A percentile compares a stretch with the other conserved stretches of the same genome.
phyloP scores from a whole-genome alignment of 2,329 filamentous ascomycete species.

The Pseudogymnoascus sp. region DNA sequence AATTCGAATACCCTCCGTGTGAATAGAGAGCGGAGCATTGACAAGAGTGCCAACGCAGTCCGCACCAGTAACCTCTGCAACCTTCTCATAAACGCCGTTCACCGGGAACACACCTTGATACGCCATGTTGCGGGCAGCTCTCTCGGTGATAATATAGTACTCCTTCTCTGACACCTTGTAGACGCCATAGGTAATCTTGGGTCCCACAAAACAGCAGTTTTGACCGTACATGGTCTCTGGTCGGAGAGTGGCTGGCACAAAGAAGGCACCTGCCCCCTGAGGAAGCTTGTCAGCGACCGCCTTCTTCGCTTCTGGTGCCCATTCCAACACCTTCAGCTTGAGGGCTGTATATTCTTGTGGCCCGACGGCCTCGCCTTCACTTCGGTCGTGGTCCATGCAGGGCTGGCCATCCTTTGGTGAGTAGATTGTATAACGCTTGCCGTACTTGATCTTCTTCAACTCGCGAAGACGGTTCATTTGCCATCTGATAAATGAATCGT shows the following conservation, averaged over 20 bases:
- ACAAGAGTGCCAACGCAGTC: constrained; percentile 83
- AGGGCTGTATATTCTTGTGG: constrained; percentile 89
- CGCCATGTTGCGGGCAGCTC: constrained; percentile 88
- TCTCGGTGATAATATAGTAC: constrained; percentile 75
- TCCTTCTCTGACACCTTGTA: constrained; percentile 72
- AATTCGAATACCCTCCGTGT: constrained; percentile 76
- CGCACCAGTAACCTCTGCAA: constrained; percentile 66
- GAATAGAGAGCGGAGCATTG: constrained; percentile 77
- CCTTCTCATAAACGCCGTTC: constrained; percentile 66
- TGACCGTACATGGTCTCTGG: constrained; percentile 99
- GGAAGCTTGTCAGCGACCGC: constrained; percentile 71
- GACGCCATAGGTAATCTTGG: constrained; percentile 80
- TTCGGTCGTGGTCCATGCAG: constrained; percentile 80
- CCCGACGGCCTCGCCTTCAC: constrained; percentile 69
- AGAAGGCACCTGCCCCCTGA: constrained; percentile 69
- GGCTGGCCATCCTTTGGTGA: constrained; percentile 81
- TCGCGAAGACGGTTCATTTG: constrained; percentile 92
- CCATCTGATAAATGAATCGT: constrained; percentile 91
- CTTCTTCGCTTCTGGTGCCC: constrained; percentile 67
- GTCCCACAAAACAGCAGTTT: constrained; percentile 89
- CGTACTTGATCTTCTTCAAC: constrained; percentile 86
- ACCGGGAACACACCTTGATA: constrained; percentile 80
- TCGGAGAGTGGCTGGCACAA: constrained; percentile 83
- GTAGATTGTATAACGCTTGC: constrained; percentile 89
- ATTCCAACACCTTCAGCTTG: constrained; percentile 86